These are phyloP conservation scores for Aspergillus ochraceoroseus DNA, from an alignment of 2,329 filamentous ascomycete genomes.

Conservation along the genomic window DNA sequence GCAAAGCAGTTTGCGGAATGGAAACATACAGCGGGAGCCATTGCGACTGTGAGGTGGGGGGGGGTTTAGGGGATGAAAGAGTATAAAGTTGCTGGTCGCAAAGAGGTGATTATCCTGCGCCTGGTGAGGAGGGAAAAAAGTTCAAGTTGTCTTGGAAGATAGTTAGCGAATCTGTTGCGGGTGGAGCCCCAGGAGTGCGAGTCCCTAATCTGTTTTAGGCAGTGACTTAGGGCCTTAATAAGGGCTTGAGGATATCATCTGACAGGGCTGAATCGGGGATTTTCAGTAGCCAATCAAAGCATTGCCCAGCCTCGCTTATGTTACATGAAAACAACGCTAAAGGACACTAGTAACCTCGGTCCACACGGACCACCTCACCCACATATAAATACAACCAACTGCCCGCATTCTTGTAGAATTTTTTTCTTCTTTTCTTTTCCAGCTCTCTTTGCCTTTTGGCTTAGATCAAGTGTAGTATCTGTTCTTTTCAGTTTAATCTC, in stretches of 20 bases:
- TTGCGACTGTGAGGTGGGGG: conserved; percentile 53
- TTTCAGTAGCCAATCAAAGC: neutral
- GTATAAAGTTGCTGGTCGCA: conserved; percentile 53
- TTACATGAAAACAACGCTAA: conserved; percentile 16
- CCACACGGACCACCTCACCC: conserved; percentile 17
- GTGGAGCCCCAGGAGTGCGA: conserved; percentile 33
- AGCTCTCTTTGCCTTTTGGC: conserved; percentile 56
- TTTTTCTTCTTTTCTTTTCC: conserved; percentile 45
- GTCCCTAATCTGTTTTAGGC: conserved; percentile 24
- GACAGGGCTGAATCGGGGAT: neutral
- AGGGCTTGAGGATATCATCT: conserved; percentile 15
- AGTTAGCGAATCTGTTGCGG: conserved; percentile 21
- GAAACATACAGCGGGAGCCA: conserved; percentile 86
- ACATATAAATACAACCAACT: conserved; percentile 31
- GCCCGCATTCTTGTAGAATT: conserved; percentile 28
- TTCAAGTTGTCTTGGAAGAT: conserved; percentile 21
- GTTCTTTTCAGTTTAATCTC: conserved; percentile 97
- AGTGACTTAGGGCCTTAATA: conserved; percentile 12
- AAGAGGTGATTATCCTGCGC: conserved; percentile 91
- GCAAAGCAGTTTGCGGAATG: conserved; percentile 70
- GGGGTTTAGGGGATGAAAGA: conserved; percentile 27
- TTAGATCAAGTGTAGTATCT: conserved; percentile 96
- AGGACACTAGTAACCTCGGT: conserved; percentile 21
- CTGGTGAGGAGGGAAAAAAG: conserved; percentile 31
- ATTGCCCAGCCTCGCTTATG: conserved; percentile 14